phyloP scores from a whole-genome alignment of 1,284 basidiomycete genomes.

The Trichosporon sp. region DNA sequence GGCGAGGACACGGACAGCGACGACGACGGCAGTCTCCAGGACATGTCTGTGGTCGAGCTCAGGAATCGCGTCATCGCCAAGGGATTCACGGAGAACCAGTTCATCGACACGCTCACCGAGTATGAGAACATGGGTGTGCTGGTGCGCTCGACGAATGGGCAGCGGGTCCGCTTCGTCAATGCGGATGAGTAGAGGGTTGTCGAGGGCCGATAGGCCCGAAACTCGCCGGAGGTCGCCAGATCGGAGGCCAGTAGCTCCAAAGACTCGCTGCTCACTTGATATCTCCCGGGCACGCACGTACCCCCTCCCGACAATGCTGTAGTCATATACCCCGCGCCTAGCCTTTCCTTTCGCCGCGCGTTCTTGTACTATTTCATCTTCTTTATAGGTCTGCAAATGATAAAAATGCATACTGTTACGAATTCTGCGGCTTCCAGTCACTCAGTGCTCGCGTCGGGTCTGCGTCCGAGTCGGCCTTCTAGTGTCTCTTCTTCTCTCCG shows the following conservation, averaged over 20 bases:
- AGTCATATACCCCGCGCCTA: conserved; percentile 7
- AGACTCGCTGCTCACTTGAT: neutral
- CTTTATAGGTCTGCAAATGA: neutral
- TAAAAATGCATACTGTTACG: conserved; percentile 11
- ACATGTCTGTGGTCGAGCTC: conserved; percentile 74
- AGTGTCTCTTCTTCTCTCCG: too few relatives aligned
- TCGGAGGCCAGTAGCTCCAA: too few relatives aligned
- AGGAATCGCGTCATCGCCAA: conserved; percentile 77
- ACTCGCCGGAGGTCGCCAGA: too few relatives aligned
- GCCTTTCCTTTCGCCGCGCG: neutral
- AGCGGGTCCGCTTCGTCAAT: conserved; percentile 65
- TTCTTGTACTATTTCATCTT: neutral
- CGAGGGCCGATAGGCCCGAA: neutral
- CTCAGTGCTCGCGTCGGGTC: too few relatives aligned
- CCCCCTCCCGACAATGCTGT: neutral
- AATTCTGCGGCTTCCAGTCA: neutral
- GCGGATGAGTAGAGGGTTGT: conserved; percentile 38
- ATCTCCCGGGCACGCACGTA: neutral
- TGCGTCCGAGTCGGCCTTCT: too few relatives aligned
- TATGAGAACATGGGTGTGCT: conserved; percentile 80
- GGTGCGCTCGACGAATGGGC: conserved; percentile 72
- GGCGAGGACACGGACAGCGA: conserved; percentile 63
- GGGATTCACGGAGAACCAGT: conserved; percentile 85
- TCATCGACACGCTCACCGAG: conserved; percentile 79
- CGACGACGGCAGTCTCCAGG: conserved; percentile 66